Conservation (phyloP, 257 asterid genomes). For the Salvia splendens region DNA sequence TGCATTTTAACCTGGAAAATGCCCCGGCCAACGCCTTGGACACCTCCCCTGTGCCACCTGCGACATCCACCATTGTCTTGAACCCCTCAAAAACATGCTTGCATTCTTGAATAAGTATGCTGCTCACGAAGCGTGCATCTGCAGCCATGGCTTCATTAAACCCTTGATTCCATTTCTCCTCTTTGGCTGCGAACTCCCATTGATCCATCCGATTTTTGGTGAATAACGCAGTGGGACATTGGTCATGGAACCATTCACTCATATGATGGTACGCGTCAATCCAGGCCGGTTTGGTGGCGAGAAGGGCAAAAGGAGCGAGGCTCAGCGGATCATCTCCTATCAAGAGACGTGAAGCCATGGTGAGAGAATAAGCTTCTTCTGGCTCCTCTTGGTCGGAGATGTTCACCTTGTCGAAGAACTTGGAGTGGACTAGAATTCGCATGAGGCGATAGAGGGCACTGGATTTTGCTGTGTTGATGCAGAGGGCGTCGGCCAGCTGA, state of each 20-base stretch:
- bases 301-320: not conserved
- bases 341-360: not conserved
- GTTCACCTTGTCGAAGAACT: slow-evolving; percentile 5
- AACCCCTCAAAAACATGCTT: slow-evolving; percentile 10
- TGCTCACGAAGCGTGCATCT: not conserved
- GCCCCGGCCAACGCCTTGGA: not conserved
- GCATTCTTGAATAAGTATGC: not conserved
- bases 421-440: slow-evolving; percentile 21
- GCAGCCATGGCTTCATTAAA: slow-evolving; percentile 15
- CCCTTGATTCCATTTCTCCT: not conserved
- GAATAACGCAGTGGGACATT: not conserved
- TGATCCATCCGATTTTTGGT: not conserved
- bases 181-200: not conserved
- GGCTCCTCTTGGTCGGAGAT: not conserved
- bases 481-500: not conserved
- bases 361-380: slow-evolving; percentile 16
- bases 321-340: slow-evolving; percentile 1
- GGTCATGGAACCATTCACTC: slow-evolving; percentile 17
- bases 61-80: slow-evolving; percentile 21
- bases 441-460: not conserved
- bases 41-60: slow-evolving; percentile 1
- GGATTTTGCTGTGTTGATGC: slow-evolving; percentile 25
- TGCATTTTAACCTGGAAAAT: too few species aligned
- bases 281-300: not conserved
- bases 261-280: not conserved